phyloP scores from a whole-genome alignment of 345 rosid genomes.

The Sonneratia caseolaris region DNA sequence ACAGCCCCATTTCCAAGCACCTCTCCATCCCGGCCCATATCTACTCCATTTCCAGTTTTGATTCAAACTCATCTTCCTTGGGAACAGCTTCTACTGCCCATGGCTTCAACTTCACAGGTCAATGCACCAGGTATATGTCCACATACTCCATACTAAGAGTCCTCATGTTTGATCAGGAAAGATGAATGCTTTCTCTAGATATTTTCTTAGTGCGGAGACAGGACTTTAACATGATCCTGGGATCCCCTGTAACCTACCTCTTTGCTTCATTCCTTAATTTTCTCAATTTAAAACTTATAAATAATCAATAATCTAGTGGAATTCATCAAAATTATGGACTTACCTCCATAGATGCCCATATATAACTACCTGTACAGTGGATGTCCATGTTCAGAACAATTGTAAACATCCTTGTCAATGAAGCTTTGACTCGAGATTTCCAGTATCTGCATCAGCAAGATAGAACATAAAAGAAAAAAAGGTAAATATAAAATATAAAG shows the following conservation, averaged over 20 bases:
- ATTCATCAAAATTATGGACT: not conserved
- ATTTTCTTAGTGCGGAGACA: conserved; percentile 48
- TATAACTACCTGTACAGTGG: not conserved
- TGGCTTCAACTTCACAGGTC: conserved; percentile 85
- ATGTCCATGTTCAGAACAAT: not conserved
- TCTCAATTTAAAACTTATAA: not conserved
- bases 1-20: conserved; percentile 64
- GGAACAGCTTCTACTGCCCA: conserved; percentile 45
- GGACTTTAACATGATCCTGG: conserved; percentile 27
- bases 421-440: conserved; percentile 6
- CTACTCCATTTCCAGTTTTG: conserved; percentile 40
- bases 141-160: conserved; percentile 54
- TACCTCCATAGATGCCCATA: not conserved
- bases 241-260: conserved; percentile 9
- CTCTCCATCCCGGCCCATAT: conserved; percentile 82
- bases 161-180: conserved; percentile 18
- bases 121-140: conserved; percentile 87
- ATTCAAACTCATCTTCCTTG: conserved; percentile 57
- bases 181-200: conserved; percentile 35
- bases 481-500: not conserved
- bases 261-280: not conserved
- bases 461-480: not conserved
- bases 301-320: not conserved
- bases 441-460: not conserved
- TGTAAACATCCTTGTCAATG: not conserved